Conservation (phyloP, 176 grass and related monocot species). For the Pharus latifolius region DNA sequence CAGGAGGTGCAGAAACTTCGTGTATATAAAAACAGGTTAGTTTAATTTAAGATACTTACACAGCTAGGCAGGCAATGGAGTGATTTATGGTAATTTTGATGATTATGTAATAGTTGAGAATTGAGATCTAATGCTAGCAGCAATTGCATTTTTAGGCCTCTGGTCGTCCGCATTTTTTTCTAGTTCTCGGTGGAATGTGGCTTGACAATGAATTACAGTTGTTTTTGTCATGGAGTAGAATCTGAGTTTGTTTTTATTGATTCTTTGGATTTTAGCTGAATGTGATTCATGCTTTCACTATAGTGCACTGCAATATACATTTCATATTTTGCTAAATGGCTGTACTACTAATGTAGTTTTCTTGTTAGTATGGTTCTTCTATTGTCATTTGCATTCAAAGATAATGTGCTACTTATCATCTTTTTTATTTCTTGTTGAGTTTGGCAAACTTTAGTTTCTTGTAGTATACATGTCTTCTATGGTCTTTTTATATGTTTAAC, state of each 20-base stretch:
- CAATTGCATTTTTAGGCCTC: slow-evolving; percentile 4
- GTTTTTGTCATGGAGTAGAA: background rate
- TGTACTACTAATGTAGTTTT: background rate
- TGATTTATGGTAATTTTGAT: background rate
- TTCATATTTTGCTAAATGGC: background rate
- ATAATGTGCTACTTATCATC: background rate
- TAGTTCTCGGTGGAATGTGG: background rate
- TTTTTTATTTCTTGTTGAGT: background rate
- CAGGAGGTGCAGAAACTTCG: slow-evolving; percentile 82
- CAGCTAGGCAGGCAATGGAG: background rate
- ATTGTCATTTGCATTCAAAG: background rate
- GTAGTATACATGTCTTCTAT: background rate
- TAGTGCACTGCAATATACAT: background rate
- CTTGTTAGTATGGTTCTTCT: background rate
- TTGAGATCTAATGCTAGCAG: slow-evolving; percentile 8
- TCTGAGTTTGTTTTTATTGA: background rate
- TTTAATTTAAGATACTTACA: background rate
- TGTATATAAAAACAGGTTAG: slow-evolving; percentile 80
- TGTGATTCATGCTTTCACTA: background rate
- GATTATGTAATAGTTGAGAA: background rate
- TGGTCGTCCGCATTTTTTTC: background rate
- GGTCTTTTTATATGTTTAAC: background rate
- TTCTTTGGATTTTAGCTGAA: background rate
- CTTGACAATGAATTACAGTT: background rate
- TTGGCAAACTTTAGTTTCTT: background rate